Base-by-base conservation (phyloP, 2,329 filamentous ascomycete species). In the Xylariaceae sp. region DNA sequence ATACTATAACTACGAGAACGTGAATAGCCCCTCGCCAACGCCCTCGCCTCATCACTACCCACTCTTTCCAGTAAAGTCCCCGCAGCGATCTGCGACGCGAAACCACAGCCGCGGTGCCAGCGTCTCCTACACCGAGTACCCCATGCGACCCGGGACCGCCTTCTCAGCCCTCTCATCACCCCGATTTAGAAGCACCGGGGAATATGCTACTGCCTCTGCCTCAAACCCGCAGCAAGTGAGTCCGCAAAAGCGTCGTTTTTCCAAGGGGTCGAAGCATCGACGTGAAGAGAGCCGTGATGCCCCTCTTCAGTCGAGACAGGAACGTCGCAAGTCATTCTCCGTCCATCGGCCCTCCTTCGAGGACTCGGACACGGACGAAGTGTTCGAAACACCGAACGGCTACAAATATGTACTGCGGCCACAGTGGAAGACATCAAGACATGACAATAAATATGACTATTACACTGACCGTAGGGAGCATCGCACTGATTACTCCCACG, bases 331-430 rank as follows among this genome's bases (percentile, higher is more conserved):
- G 64, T 77, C 74, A 50, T 73, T 69, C 64, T 70, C 71, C 65
- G 71, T 74, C 67, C 69, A 73, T 67, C 74, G 72, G 68, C 61
- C 73, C 69, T 71, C 73, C 59, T 68, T 73, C 70, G 74, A 74
- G 68, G 75, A 78, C 64, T 78, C 75, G 65, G 75, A 79, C 71
- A 74, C 78, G 70, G 75, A 78, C 67, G 74, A 78, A 64, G 60
- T 70, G 47, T 64, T 76, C 63, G 70, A 76, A 62, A 62, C 71
- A 56, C 57, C 29, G 14, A 34, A 72, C 59, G 72, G 70, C 50
- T 57, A 67, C 59, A 73, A 66, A 49, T 76, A 69, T 52, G 63
- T 76, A 63, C 57, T 78, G 56, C 69, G 70, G 43, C 66, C 70
- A 50, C 63, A 66, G 63, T 65, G 68, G 53, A 67, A 66, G 58